These are phyloP conservation scores for Hortiboletus campestris DNA, from an alignment of 768 basidiomycete genomes.

Conservation along the genomic window DNA sequence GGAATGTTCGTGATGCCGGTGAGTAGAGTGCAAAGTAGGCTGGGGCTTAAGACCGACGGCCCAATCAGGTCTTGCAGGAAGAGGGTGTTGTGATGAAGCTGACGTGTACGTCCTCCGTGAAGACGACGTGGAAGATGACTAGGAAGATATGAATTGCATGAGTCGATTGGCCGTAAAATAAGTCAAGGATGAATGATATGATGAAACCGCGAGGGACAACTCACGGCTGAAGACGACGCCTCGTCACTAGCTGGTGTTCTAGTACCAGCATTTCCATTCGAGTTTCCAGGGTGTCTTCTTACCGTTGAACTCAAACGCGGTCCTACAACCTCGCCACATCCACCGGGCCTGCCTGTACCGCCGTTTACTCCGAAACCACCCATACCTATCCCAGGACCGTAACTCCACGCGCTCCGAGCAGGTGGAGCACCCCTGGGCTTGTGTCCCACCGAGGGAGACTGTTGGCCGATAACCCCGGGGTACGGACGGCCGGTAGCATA, in stretches of 20 bases:
- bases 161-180: slow-evolving; percentile 3
- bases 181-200: not conserved
- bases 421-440: slow-evolving; percentile 38
- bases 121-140: slow-evolving; percentile 79
- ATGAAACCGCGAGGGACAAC: slow-evolving; percentile 31
- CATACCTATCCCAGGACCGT: slow-evolving; percentile 59
- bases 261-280: slow-evolving; percentile 51
- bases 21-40: slow-evolving; percentile 56
- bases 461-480: slow-evolving; percentile 33
- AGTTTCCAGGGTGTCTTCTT: slow-evolving; percentile 49
- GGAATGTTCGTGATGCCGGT: slow-evolving; percentile 54
- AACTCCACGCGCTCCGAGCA: slow-evolving; percentile 62
- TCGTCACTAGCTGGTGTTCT: slow-evolving; percentile 71
- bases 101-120: slow-evolving; percentile 77
- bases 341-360: slow-evolving; percentile 20
- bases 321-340: slow-evolving; percentile 52
- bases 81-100: slow-evolving; percentile 69
- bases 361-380: slow-evolving; percentile 40
- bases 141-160: slow-evolving; percentile 15
- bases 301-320: slow-evolving; percentile 56
- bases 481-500: slow-evolving; percentile 25
- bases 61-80: slow-evolving; percentile 86
- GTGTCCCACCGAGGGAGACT: slow-evolving; percentile 23
- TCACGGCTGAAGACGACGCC: slow-evolving; percentile 71
- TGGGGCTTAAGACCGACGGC: slow-evolving; percentile 81